Evolutionary conservation across 1,139 yeast species (phyloP), one percentile per base, ranked within the genome.

Genomic region (Sugiyamaella sp.): DNA sequence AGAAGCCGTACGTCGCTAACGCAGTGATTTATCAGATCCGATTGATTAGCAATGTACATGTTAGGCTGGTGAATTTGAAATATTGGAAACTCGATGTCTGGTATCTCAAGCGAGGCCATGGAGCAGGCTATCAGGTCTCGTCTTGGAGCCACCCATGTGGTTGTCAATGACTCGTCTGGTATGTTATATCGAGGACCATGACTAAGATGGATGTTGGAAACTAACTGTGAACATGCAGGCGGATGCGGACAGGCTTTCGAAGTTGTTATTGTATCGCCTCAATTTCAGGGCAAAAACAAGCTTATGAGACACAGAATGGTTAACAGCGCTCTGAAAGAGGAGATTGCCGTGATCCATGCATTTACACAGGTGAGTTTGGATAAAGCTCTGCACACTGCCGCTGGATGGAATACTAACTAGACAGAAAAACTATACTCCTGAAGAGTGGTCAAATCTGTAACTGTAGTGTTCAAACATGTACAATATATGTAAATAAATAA

Each of bases 241-340:
- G 95, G 95, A 0, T 86, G 95, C 68, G 95, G 95, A 3, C 95
- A 86, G 66, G 93, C 95, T 2, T 86, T 85, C 71, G 91, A 74
- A 57, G 78, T 90, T 38, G 80, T 88, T 2, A 91, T 95, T 22
- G 97, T 93, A 17, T 85, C 93, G n/a, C 77, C 78, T 39, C 63
- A 78, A 38, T 93, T 93, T 70, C 72, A 76, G 57, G 95, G 95
- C 25, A 89, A 90, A 73, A 89, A 89, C 72, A 88, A 88, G 69
- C 76, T 93, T 54, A 81, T 85, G 76, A 81, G 99, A 67, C 96
- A 90, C 64, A 77, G 98, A 59, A 67, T 90, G 63, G 97, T 95
- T 47, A 93, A 95, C 70, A 76, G 71, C 39, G 84, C 89, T 0
- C 76, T 93, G 57, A 85, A 84, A 65, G 89, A 85, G 16, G 97